Evolutionary conservation across 1,284 basidiomycete species (phyloP).

Genomic region (Paramarasmius palmivorus): DNA sequence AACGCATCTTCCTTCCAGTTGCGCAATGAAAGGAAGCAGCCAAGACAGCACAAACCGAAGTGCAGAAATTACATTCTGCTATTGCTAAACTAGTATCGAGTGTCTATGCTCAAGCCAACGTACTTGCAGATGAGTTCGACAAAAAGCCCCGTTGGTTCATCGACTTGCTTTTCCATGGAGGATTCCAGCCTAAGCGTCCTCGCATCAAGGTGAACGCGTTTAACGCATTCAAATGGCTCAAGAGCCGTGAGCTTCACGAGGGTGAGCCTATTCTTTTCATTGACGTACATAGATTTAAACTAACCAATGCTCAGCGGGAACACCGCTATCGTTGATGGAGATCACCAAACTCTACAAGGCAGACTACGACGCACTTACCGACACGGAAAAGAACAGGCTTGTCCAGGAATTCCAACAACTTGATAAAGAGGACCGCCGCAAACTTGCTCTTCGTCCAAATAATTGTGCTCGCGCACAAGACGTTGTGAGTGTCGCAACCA

Average conservation of each 20-base stretch:
- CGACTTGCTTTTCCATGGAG: slow-evolving; percentile 12
- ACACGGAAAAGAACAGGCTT: neutral
- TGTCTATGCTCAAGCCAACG: neutral
- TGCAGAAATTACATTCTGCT: too few relatives aligned
- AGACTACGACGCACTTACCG: slow-evolving; percentile 2
- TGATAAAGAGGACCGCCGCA: too few relatives aligned
- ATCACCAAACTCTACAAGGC: neutral
- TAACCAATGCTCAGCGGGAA: too few relatives aligned
- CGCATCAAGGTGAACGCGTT: slow-evolving; percentile 7
- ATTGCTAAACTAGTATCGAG: too few relatives aligned
- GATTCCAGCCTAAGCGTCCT: slow-evolving; percentile 4
- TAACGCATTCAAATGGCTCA: slow-evolving; percentile 10
- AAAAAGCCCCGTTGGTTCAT: slow-evolving; percentile 9
- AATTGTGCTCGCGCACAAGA: too few relatives aligned
- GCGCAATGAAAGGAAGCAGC: too few relatives aligned
- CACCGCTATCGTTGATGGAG: neutral
- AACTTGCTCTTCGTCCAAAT: too few relatives aligned
- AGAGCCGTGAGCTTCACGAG: neutral
- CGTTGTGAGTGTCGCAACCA: too few relatives aligned
- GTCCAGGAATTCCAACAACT: too few relatives aligned
- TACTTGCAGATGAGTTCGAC: slow-evolving; percentile 1
- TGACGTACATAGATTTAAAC: too few relatives aligned
- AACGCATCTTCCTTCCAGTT: too few relatives aligned
- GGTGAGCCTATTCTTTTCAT: neutral
- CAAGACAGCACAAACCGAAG: too few relatives aligned